Evolutionary conservation across 2,329 filamentous ascomycete species (phyloP), one percentile per base, ranked within the genome.

Genomic region (Colletotrichum cuscutae): DNA sequence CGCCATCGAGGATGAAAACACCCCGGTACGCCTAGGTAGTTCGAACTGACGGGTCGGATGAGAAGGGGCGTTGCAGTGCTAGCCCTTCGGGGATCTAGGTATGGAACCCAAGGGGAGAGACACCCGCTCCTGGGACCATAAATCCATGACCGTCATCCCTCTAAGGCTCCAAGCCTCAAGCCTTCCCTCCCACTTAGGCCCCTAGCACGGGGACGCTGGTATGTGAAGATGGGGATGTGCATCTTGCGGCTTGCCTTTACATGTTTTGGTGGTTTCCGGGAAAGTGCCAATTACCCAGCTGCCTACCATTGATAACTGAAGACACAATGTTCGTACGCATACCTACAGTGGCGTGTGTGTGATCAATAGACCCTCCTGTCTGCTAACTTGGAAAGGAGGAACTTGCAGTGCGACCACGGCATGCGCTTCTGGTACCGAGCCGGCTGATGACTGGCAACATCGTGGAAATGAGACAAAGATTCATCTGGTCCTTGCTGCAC

Each of bases 351-450:
- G 42, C 11, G 19, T 22, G 37, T 54, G 32, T 46, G 35, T 59
- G 32, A 72, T 59, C 42, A 53, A 64, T 11, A 30, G 56, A 60
- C 32, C 5, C 30, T 24, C 62, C 30, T 42, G 65, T 53, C 24
- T 56, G 52, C 26, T 28, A 56, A 66, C 54, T 66, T 76, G 61
- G n/a, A 24, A 58, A 66, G 54, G 46, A 58, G 46, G 49, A 52
- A 68, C 54, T 54, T 42, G 46, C 57, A 78, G 78, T 76, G 75
- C 77, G 74, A 77, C 77, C 70, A 61, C 49, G 37, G 65, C 52
- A 61, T 71, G 58, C 52, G 58, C 46, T n/a, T 58, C 24, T 58
- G 37, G 70, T 75, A 69, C 72, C 73, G 63, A 72, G 59, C 70
- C 74, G 75, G 66, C 19, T 49, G 42, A 13, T 24, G 53, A 26